A percentile compares a stretch with the other conserved stretches of the same genome.
These are phyloP conservation scores for Sporothrix globosa DNA, from an alignment of 2,329 filamentous ascomycete genomes.

Conservation along the genomic window DNA sequence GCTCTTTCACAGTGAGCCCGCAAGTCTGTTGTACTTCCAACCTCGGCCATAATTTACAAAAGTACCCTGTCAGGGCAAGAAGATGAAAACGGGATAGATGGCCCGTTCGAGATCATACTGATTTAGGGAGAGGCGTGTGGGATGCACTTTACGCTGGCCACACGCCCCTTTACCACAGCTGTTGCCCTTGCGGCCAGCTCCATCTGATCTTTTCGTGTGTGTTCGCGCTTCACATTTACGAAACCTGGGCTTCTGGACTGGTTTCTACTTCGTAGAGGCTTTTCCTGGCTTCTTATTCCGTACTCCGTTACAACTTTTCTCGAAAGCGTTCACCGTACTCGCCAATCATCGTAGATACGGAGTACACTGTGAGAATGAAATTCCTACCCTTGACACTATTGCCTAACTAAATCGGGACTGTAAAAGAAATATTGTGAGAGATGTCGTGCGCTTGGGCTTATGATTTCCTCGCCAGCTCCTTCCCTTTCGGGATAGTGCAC, in stretches of 20 bases:
- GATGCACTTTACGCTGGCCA: constrained; percentile 6
- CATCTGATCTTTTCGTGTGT: neutral
- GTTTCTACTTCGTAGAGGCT: neutral
- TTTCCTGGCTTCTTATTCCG: neutral
- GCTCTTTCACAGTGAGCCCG: neutral
- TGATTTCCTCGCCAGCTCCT: neutral
- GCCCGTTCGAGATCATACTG: neutral
- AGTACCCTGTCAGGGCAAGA: neutral
- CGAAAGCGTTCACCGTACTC: neutral
- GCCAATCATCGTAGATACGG: neutral
- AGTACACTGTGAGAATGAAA: too few relatives aligned
- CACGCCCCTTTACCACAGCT: constrained; percentile 18
- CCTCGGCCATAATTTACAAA: neutral
- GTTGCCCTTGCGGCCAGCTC: neutral
- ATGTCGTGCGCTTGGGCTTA: neutral
- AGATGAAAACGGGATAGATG: constrained; percentile 26
- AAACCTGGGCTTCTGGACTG: neutral
- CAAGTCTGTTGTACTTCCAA: neutral
- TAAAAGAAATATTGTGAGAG: constrained; percentile 15
- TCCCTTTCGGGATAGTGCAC: constrained; percentile 26
- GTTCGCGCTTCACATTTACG: neutral
- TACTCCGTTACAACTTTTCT: neutral
- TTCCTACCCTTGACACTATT: neutral
- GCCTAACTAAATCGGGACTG: constrained; percentile 19
- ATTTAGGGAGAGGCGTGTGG: constrained; percentile 14